Evolutionary conservation across 2,329 filamentous ascomycete genomes (phyloP).

Genomic region (Aspergillus latus): DNA sequence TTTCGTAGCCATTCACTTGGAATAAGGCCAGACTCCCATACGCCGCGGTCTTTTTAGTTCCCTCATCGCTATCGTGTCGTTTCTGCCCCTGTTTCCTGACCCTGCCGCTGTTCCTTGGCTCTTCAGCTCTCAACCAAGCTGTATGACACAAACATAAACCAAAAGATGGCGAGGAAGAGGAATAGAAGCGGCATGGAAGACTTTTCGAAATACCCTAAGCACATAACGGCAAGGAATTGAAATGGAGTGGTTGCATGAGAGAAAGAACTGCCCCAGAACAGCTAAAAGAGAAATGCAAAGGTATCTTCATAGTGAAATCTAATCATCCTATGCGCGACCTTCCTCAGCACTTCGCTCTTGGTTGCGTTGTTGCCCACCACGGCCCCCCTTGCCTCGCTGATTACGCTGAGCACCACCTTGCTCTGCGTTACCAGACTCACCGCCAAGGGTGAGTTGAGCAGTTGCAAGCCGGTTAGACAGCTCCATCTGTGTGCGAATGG

Average conservation of each 20-base stretch:
- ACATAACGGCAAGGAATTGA: constrained; percentile 17
- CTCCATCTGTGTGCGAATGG: constrained; percentile 97
- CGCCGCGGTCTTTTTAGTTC: constrained; percentile 31
- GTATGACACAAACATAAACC: not conserved
- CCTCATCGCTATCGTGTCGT: constrained; percentile 6
- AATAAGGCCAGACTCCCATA: constrained; percentile 35
- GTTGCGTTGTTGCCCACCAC: constrained; percentile 39
- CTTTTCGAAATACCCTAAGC: constrained; percentile 19
- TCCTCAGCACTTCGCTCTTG: constrained; percentile 42
- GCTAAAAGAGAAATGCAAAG: constrained; percentile 16
- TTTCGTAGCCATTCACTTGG: constrained; percentile 20
- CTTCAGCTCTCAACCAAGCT: not conserved
- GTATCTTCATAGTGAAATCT: constrained; percentile 25
- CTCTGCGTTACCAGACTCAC: constrained; percentile 41
- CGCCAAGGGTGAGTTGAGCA: constrained; percentile 63
- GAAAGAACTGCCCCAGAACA: constrained; percentile 23
- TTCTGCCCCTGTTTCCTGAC: constrained; percentile 1
- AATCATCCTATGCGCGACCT: constrained; percentile 34
- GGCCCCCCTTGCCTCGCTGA: constrained; percentile 43
- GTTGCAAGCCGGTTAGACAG: constrained; percentile 91
- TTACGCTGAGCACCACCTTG: constrained; percentile 39
- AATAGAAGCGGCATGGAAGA: constrained; percentile 14
- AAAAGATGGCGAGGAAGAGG: constrained; percentile 3
- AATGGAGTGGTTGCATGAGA: constrained; percentile 13
- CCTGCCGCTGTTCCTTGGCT: not conserved